phyloP scores from a whole-genome alignment of 2,329 filamentous ascomycete species.

The Pseudogymnoascus sp. region DNA sequence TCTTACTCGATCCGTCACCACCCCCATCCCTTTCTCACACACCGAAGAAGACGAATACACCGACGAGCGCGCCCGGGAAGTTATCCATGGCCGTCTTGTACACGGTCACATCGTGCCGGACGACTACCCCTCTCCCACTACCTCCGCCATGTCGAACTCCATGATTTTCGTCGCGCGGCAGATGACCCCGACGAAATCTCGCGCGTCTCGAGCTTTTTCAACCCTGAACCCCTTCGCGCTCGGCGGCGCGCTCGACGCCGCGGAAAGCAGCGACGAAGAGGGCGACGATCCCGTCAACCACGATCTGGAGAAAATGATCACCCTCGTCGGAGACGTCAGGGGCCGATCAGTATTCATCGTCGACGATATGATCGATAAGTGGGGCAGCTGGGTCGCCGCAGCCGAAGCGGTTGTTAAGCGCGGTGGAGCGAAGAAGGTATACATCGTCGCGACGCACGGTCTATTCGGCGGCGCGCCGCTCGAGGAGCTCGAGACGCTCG shows the following conservation, averaged over 20 bases:
- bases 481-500: slow-evolving; percentile 82
- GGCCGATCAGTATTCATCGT: slow-evolving; percentile 87
- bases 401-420: slow-evolving; percentile 94
- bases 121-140: slow-evolving; percentile 73
- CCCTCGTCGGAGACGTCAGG: slow-evolving; percentile 90
- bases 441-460: slow-evolving; percentile 95
- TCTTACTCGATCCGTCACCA: slow-evolving; percentile 19
- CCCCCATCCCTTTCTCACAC: slow-evolving; percentile 18
- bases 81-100: slow-evolving; percentile 83
- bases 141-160: slow-evolving; percentile 60
- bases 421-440: slow-evolving; percentile 85
- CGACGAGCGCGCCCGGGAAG: slow-evolving; percentile 77
- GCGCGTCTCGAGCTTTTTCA: slow-evolving; percentile 73
- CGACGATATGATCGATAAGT: slow-evolving; percentile 98
- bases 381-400: slow-evolving; percentile 92
- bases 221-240: slow-evolving; percentile 60
- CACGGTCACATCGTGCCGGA: slow-evolving; percentile 95
- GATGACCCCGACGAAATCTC: slow-evolving; percentile 79
- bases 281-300: slow-evolving; percentile 80
- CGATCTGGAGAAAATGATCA: slow-evolving; percentile 88
- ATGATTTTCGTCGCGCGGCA: slow-evolving; percentile 45
- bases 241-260: slow-evolving; percentile 78
- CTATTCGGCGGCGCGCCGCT: slow-evolving; percentile 90
- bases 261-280: slow-evolving; percentile 81
- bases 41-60: slow-evolving; percentile 27